Evolutionary conservation across 345 rosid species (phyloP).

Genomic region (Adansonia digitata): DNA sequence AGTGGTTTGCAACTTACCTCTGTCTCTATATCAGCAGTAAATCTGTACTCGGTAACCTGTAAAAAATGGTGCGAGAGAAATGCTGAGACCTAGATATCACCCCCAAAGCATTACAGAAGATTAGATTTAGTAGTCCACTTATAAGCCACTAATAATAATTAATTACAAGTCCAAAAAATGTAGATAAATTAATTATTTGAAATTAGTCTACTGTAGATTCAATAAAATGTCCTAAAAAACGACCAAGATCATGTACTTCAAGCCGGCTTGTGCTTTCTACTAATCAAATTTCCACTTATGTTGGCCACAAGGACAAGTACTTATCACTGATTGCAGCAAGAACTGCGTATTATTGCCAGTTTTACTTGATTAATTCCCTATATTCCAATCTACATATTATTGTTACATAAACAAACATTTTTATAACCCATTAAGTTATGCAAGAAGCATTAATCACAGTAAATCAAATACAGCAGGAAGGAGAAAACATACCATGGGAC

Average conservation of each 20-base stretch:
- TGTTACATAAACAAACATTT: no score
- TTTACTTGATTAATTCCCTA: neutral
- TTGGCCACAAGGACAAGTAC: neutral
- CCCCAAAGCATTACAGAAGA: slow-evolving; percentile 9
- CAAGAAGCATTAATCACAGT: neutral
- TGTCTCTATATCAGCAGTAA: slow-evolving; percentile 97
- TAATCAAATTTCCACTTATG: neutral
- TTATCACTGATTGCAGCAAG: neutral
- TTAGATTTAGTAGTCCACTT: neutral
- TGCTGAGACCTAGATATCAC: slow-evolving; percentile 80
- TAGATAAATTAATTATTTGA: neutral
- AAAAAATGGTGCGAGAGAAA: slow-evolving; percentile 82
- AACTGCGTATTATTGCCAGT: neutral
- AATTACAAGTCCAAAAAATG: neutral
- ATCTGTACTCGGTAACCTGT: slow-evolving; percentile 91
- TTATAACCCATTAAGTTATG: neutral
- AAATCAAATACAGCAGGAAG: neutral
- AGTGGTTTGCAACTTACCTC: slow-evolving; percentile 51
- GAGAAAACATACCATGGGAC: slow-evolving; percentile 74
- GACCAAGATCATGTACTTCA: slow-evolving; percentile 1
- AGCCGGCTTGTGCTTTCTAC: neutral
- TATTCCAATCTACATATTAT: neutral
- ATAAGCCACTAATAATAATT: neutral
- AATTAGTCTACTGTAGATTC: neutral
- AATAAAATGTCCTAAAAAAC: neutral